These are phyloP conservation scores for Flueggea neowawraea DNA, from an alignment of 441 rosid genomes.

Conservation along the genomic window DNA sequence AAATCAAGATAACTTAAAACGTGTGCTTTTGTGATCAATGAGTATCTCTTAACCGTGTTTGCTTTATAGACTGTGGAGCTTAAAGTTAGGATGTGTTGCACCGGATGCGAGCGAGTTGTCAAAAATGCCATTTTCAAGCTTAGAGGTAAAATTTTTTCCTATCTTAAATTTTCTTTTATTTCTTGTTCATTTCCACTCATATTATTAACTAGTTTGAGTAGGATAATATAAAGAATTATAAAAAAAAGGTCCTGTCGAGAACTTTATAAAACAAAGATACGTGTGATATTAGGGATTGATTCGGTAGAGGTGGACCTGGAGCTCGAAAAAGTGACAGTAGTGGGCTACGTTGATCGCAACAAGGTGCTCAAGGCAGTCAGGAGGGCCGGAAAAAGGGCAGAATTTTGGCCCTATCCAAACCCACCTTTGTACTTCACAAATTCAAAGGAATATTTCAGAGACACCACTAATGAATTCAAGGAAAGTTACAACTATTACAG, in stretches of 20 bases:
- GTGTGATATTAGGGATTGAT: constrained; percentile 51
- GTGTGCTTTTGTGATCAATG: not conserved
- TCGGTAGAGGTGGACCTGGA: constrained; percentile 79
- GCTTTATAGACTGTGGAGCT: constrained; percentile 79
- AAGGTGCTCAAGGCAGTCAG: constrained; percentile 84
- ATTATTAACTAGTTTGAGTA: not conserved
- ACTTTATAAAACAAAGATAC: no score
- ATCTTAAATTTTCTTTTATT: no score
- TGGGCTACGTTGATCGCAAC: constrained; percentile 89
- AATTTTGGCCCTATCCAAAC: constrained; percentile 91
- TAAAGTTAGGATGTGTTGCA: constrained; percentile 96
- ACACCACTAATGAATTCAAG: constrained; percentile 76
- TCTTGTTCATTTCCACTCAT: not conserved
- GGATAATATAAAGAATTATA: no score
- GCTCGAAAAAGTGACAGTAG: constrained; percentile 77
- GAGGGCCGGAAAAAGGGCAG: constrained; percentile 89
- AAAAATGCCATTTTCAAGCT: constrained; percentile 83
- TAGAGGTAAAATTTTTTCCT: constrained; percentile 39
- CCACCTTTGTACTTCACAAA: constrained; percentile 89
- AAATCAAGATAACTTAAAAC: constrained; percentile 5
- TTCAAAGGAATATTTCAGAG: constrained; percentile 61
- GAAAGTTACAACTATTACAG: constrained; percentile 86
- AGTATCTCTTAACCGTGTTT: not conserved
- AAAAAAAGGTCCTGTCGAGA: no score
- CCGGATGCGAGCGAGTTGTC: constrained; percentile 88